Evolutionary conservation across 1,284 basidiomycete species (phyloP).

Genomic region (Polyporus tsugae): DNA sequence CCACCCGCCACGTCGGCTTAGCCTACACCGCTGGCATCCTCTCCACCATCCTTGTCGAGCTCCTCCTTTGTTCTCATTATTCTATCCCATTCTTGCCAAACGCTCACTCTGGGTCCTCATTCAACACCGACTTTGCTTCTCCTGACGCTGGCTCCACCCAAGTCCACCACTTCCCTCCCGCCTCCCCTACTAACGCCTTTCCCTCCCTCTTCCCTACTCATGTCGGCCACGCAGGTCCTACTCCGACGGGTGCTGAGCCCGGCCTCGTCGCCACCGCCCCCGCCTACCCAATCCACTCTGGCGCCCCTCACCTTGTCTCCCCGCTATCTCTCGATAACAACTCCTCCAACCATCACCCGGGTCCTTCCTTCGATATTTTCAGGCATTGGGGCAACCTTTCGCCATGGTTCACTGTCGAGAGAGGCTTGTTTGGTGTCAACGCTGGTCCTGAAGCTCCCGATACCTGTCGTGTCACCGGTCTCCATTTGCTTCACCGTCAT

Average conservation of each 20-base stretch:
- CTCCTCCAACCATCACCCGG: slow-evolving; percentile 32
- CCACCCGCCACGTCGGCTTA: slow-evolving; percentile 25
- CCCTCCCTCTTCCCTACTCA: slow-evolving; percentile 77
- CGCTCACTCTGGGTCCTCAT: background rate
- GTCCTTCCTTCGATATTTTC: slow-evolving; percentile 65
- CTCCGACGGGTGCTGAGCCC: slow-evolving; percentile 86
- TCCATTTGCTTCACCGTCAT: slow-evolving; percentile 83
- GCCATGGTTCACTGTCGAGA: slow-evolving; percentile 84
- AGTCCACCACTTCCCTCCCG: slow-evolving; percentile 74
- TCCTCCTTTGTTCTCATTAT: slow-evolving; percentile 30
- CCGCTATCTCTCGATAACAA: slow-evolving; percentile 44
- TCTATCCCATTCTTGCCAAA: slow-evolving; percentile 11
- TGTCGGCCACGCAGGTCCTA: slow-evolving; percentile 84
- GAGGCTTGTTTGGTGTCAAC: slow-evolving; percentile 74
- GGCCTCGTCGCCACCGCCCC: slow-evolving; percentile 83
- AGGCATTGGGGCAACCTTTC: slow-evolving; percentile 85
- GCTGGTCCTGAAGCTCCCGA: slow-evolving; percentile 76
- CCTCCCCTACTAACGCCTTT: slow-evolving; percentile 71
- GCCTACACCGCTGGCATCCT: slow-evolving; percentile 31
- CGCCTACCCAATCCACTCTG: slow-evolving; percentile 76
- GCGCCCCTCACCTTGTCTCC: slow-evolving; percentile 69
- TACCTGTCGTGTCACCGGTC: slow-evolving; percentile 72
- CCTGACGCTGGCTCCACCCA: slow-evolving; percentile 77
- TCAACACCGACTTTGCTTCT: slow-evolving; percentile 49
- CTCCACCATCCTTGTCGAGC: slow-evolving; percentile 31